Base-by-base conservation (phyloP, 495 filamentous ascomycete genomes). In the Amniculicola lignicola region DNA sequence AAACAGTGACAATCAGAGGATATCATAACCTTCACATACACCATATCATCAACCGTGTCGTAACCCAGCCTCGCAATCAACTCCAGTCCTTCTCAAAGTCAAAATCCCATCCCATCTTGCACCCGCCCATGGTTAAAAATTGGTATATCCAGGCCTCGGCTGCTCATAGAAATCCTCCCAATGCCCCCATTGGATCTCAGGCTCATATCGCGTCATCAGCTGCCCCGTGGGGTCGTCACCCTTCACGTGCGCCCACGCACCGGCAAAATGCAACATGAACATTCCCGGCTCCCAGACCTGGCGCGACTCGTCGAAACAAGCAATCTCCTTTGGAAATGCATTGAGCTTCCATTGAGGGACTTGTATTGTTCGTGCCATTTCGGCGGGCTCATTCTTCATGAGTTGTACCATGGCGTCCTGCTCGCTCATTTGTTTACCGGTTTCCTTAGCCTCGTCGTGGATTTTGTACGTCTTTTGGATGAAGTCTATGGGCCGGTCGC, bases 191-290 rank as follows among this genome's bases (percentile, higher is more conserved):
- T 42, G 35, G 21, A 60, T 60, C 12, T 54, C 41, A 7, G 15
- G 5, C 53, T 65, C 40, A 42, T 66, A 66, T 47, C 63, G 56
- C 25, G 25, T 18, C 63, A 66, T 66, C 55, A 66, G 40, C 28
- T 51, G 35, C 1, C 63, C 63, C 9, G 63, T 66, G n/a, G 63
- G 51, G 50, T 66, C 63, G 23, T 69, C 63, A 5, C 51, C 60
- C 41, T 62, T 36, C 14, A 70, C 42, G 54, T 70, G 68, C 12
- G 68, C 68, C 68, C 68, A 70, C 24, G 68, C 68, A 16, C 68
- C 68, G 1, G 68, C 64, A 42, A 70, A 68, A 47, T 70, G 68
- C 11, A 70, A 28, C 36, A 67, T 55, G 28, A 70, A 69, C 9
- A 37, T 42, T 2, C 67, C 66, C 6, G 29, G 53, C 19, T 62